A percentile compares a stretch with the other conserved stretches of the same genome.
phyloP scores from a whole-genome alignment of 2,329 filamentous ascomycete genomes.

The Epichloe festucae region DNA sequence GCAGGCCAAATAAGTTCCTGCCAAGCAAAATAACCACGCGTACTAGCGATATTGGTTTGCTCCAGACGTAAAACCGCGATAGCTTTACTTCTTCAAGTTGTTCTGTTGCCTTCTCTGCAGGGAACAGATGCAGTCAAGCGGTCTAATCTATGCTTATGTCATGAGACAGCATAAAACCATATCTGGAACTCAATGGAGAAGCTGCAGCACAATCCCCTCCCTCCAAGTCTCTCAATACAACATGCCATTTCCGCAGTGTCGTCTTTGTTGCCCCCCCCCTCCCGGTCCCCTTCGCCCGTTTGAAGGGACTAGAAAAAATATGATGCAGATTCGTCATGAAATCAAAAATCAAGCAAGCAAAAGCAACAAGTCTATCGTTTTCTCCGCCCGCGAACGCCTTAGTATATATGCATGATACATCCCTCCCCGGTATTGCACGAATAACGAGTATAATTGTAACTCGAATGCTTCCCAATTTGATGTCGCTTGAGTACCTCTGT shows the following conservation, averaged over 20 bases:
- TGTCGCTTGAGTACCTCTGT: background rate
- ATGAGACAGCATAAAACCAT: background rate
- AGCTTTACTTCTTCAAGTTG: background rate
- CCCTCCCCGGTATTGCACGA: background rate
- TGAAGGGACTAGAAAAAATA: background rate
- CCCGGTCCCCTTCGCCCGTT: background rate
- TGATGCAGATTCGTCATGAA: background rate
- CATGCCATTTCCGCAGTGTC: background rate
- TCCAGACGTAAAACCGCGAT: background rate
- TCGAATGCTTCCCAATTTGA: background rate
- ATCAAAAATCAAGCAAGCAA: background rate
- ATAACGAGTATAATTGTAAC: background rate
- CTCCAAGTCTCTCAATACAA: background rate
- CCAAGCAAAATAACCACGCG: background rate
- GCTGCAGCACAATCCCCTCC: background rate
- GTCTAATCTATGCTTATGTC: background rate
- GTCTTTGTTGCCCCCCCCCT: background rate
- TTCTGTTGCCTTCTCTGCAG: background rate
- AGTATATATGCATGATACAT: constrained; percentile 6
- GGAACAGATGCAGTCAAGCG: background rate
- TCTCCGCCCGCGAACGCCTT: constrained; percentile 6
- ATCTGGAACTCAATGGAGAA: background rate
- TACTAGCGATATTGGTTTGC: background rate
- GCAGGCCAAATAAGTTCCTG: too few species aligned
- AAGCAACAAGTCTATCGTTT: constrained; percentile 6